Percentiles rank a stretch among this genome's conserved stretches.
Conservation (phyloP, 805 yeast genomes). For the Maudiozyma turicensis region DNA sequence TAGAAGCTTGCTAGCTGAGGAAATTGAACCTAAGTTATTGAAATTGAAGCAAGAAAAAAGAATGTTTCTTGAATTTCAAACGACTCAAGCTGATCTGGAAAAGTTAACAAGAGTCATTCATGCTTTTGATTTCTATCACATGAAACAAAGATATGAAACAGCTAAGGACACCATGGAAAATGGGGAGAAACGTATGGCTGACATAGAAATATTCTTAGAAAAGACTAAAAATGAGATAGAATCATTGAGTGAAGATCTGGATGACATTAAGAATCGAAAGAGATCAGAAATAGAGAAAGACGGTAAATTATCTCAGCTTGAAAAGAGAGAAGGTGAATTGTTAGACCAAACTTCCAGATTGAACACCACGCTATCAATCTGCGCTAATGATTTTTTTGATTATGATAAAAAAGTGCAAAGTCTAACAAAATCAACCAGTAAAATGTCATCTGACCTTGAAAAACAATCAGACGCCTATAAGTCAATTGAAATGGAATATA, state of each 20-base stretch:
- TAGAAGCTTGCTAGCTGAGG: constrained; percentile 62
- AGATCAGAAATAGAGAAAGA: constrained; percentile 54
- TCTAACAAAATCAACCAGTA: constrained; percentile 28
- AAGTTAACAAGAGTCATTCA: constrained; percentile 61
- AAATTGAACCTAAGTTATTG: constrained; percentile 86
- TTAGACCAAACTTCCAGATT: constrained; percentile 60
- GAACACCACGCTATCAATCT: constrained; percentile 52
- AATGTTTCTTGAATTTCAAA: constrained; percentile 76
- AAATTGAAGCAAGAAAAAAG: constrained; percentile 74
- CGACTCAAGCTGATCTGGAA: constrained; percentile 71
- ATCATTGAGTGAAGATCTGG: constrained; percentile 52
- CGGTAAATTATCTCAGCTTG: constrained; percentile 49
- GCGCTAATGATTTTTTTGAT: constrained; percentile 47
- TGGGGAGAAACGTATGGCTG: constrained; percentile 33
- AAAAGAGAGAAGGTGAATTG: constrained; percentile 43
- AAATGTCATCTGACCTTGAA: constrained; percentile 28
- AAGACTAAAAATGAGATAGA: constrained; percentile 45
- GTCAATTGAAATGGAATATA: constrained; percentile 37
- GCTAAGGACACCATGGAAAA: constrained; percentile 36
- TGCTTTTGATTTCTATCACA: constrained; percentile 57
- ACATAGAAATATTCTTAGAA: constrained; percentile 36
- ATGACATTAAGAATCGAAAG: constrained; percentile 40
- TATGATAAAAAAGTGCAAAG: constrained; percentile 33
- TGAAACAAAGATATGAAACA: constrained; percentile 34
- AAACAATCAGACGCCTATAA: constrained; percentile 32